These are phyloP conservation scores for Neophaeococcomyces aloes DNA, from an alignment of 2,329 filamentous ascomycete genomes.

Conservation along the genomic window DNA sequence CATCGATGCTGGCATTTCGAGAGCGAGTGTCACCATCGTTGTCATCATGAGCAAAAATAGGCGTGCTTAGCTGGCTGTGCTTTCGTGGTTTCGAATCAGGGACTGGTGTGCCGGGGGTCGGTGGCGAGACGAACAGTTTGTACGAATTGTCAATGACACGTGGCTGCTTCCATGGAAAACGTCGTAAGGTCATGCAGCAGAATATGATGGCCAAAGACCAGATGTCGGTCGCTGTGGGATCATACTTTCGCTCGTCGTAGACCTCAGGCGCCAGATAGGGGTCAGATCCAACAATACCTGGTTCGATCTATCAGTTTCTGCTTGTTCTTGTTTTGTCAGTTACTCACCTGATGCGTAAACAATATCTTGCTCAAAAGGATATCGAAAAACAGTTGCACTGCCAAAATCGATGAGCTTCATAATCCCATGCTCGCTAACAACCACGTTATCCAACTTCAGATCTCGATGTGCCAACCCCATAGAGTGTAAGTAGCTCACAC, in stretches of 20 bases:
- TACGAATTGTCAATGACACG: conserved; percentile 87
- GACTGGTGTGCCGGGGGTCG: conserved; percentile 55
- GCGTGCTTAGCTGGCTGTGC: conserved; percentile 13
- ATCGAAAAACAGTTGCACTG: conserved; percentile 91
- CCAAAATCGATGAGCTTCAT: conserved; percentile 99
- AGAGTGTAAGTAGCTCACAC: conserved; percentile 86
- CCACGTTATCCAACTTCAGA: conserved; percentile 93
- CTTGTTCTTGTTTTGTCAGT: too few relatives aligned
- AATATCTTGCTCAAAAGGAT: conserved; percentile 87
- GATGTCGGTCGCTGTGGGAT: conserved; percentile 86
- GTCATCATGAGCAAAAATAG: not conserved
- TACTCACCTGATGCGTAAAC: conserved; percentile 63
- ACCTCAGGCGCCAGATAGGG: conserved; percentile 95
- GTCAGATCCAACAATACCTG: conserved; percentile 74
- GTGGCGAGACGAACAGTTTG: conserved; percentile 78
- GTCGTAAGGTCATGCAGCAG: conserved; percentile 91
- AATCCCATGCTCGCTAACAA: conserved; percentile 89
- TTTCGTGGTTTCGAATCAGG: conserved; percentile 31
- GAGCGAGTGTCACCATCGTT: conserved; percentile 10
- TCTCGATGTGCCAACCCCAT: conserved; percentile 93
- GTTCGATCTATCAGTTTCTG: too few relatives aligned
- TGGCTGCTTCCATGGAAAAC: conserved; percentile 96
- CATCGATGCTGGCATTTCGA: conserved; percentile 12
- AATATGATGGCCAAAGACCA: conserved; percentile 99
- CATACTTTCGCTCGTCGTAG: conserved; percentile 86